These are phyloP conservation scores for Sphagnum fallax DNA, from an alignment of 228 moss, liverwort and hornwort species.

Conservation along the genomic window DNA sequence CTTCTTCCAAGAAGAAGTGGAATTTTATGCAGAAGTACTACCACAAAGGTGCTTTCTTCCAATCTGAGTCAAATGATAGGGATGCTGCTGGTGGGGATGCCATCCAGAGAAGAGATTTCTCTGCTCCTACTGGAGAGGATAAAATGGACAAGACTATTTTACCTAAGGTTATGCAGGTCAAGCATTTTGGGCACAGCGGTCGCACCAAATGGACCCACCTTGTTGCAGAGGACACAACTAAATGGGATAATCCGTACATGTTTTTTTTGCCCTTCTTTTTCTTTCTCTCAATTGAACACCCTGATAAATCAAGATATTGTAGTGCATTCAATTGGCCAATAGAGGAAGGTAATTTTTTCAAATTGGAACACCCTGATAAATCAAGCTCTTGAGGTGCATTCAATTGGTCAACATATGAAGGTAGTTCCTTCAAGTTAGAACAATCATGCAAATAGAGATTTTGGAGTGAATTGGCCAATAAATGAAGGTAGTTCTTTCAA, in stretches of 20 bases:
- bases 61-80: conserved; percentile 70
- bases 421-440: too few relatives aligned
- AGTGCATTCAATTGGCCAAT: too few relatives aligned
- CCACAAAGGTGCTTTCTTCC: conserved; percentile 98
- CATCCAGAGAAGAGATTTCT: conserved; percentile 80
- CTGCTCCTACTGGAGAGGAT: conserved; percentile 87
- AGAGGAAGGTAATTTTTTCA: too few relatives aligned
- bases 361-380: too few relatives aligned
- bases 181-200: conserved; percentile 88
- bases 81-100: conserved; percentile 31
- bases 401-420: too few relatives aligned
- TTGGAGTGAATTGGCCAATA: too few relatives aligned
- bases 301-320: too few relatives aligned
- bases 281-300: too few relatives aligned
- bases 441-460: too few relatives aligned
- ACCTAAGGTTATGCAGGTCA: conserved; percentile 93
- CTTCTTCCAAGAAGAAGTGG: conserved; percentile 93
- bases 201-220: conserved; percentile 93
- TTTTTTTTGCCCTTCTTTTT: background rate
- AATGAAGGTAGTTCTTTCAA: too few relatives aligned
- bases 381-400: too few relatives aligned
- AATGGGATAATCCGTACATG: conserved; percentile 89
- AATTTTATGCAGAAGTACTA: conserved; percentile 99
- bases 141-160: conserved; percentile 87
- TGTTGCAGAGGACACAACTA: conserved; percentile 88